These are phyloP conservation scores for Camellia oleifera DNA, from an alignment of 179 eudicot genomes.

Conservation along the genomic window DNA sequence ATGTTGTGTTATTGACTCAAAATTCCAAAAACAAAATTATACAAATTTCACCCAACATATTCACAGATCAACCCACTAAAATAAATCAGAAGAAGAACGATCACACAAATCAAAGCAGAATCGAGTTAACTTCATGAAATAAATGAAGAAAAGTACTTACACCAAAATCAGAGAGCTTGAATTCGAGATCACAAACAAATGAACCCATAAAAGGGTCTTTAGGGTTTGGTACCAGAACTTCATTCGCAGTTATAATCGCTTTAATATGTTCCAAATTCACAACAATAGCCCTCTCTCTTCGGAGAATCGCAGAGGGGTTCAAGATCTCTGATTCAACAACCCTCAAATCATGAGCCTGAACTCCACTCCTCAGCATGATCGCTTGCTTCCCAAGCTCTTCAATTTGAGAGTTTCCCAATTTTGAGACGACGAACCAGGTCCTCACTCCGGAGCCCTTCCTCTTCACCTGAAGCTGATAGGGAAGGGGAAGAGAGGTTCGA, in stretches of 20 bases:
- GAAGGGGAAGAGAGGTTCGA: neutral
- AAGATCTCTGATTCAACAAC: slow-evolving; percentile 29
- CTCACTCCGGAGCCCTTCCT: neutral
- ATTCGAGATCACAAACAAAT: slow-evolving; percentile 5
- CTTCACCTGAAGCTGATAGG: neutral
- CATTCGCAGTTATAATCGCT: slow-evolving; percentile 7
- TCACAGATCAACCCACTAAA: neutral
- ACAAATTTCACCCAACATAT: neutral
- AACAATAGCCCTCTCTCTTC: slow-evolving; percentile 27
- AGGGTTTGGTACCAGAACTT: neutral
- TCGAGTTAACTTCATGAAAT: neutral
- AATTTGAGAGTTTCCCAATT: neutral
- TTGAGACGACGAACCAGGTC: neutral
- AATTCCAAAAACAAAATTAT: neutral
- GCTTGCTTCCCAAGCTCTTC: slow-evolving; percentile 20
- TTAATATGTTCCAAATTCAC: slow-evolving; percentile 27
- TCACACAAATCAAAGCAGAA: no score
- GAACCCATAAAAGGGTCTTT: slow-evolving; percentile 1
- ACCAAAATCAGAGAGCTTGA: slow-evolving; percentile 1
- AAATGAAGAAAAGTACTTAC: neutral
- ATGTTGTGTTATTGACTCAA: neutral
- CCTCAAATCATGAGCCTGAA: slow-evolving; percentile 29
- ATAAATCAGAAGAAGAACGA: neutral
- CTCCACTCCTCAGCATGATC: slow-evolving; percentile 21
- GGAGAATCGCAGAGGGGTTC: slow-evolving; percentile 28